These are phyloP conservation scores for Amaranthus hypochondriacus DNA, from an alignment of 148 eudicot genomes.

Conservation along the genomic window DNA sequence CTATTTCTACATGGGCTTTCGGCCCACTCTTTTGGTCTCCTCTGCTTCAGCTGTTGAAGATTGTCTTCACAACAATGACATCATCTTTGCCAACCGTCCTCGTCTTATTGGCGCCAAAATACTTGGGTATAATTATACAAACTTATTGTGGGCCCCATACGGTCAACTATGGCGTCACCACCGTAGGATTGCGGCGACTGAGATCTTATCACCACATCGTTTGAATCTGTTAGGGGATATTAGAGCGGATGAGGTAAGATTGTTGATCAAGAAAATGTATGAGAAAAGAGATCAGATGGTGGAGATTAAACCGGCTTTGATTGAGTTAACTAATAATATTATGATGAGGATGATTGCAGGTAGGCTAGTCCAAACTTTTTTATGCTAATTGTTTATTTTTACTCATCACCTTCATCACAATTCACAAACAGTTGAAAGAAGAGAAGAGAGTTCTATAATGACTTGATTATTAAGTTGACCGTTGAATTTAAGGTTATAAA, in stretches of 20 bases:
- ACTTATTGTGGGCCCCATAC: constrained; percentile 44
- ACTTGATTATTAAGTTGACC: too few relatives aligned
- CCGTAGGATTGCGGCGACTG: constrained; percentile 38
- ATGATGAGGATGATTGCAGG: constrained; percentile 41
- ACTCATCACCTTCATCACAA: too few relatives aligned
- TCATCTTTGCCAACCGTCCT: constrained; percentile 50
- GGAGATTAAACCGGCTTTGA: constrained; percentile 30
- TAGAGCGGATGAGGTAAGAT: constrained; percentile 31
- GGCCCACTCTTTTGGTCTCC: constrained; percentile 43
- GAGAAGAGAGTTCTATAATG: too few relatives aligned
- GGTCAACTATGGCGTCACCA: constrained; percentile 54
- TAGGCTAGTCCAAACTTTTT: too few relatives aligned
- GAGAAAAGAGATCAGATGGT: neutral
- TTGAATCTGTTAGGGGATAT: constrained; percentile 26
- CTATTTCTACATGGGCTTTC: constrained; percentile 38
- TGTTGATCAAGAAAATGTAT: constrained; percentile 9
- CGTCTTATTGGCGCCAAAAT: constrained; percentile 31
- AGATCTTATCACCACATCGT: constrained; percentile 43
- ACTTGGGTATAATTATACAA: constrained; percentile 37
- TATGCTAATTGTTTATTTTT: too few relatives aligned
- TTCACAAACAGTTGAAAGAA: too few relatives aligned
- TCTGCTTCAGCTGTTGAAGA: constrained; percentile 43
- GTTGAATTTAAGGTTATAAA: too few relatives aligned
- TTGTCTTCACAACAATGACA: constrained; percentile 45
- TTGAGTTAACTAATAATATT: constrained; percentile 30